A percentile compares a stretch with the other conserved stretches of the same genome.
Conservation (phyloP, 768 basidiomycete genomes). For the Mycena galopus region DNA sequence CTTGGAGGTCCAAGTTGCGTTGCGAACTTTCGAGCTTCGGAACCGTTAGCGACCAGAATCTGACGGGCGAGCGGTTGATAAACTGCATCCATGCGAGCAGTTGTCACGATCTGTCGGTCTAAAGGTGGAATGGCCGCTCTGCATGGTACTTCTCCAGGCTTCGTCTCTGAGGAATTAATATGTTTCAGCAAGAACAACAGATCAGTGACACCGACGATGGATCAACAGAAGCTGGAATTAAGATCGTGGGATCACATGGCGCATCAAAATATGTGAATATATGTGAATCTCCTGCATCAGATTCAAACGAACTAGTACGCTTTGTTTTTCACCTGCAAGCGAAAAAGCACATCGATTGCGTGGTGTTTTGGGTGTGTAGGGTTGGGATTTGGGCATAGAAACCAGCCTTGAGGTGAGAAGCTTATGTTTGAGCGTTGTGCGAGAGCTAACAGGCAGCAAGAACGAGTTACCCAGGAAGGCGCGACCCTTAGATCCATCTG, state of each 20-base stretch:
- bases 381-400: neutral
- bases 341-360: neutral
- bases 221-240: no score
- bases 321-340: neutral
- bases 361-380: neutral
- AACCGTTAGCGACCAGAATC: neutral
- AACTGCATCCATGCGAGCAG: neutral
- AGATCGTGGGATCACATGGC: no score
- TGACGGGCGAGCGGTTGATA: neutral
- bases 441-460: neutral
- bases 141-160: no score
- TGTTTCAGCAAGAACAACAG: conserved; percentile 4
- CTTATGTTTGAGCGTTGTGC: neutral
- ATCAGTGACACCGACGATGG: conserved; percentile 1
- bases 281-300: conserved; percentile 3
- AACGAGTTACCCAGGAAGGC: conserved; percentile 7
- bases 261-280: conserved; percentile 14
- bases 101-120: conserved; percentile 3
- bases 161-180: no score
- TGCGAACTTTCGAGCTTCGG: neutral
- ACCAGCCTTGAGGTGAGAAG: neutral
- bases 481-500: conserved; percentile 36
- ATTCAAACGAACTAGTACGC: neutral
- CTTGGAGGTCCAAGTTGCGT: neutral
- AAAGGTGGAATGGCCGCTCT: neutral